Evolutionary conservation across 768 basidiomycete genomes (phyloP).

Genomic region (Exidia glandulosa): DNA sequence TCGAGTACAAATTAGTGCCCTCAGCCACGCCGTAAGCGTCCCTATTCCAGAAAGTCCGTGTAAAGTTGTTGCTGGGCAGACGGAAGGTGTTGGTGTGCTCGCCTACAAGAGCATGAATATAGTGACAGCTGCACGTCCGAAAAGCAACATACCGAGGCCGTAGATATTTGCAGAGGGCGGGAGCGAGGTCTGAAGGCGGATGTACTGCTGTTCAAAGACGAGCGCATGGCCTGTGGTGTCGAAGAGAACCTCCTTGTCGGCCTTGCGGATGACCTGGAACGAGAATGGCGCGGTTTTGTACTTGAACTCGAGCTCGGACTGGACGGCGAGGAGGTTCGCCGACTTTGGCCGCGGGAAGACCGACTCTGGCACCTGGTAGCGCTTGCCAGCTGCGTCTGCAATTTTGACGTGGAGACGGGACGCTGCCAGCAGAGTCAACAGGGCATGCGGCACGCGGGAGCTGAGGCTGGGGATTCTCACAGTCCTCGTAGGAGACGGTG

Average conservation of each 20-base stretch:
- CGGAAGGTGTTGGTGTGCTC: constrained; percentile 60
- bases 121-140: too few species aligned
- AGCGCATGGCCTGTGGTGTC: constrained; percentile 48
- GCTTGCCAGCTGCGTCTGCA: constrained; percentile 38
- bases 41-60: constrained; percentile 51
- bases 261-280: constrained; percentile 42
- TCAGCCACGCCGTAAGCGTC: constrained; percentile 49
- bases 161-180: constrained; percentile 58
- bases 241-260: constrained; percentile 46
- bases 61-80: constrained; percentile 31
- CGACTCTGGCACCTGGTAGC: constrained; percentile 54
- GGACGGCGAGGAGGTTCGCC: constrained; percentile 17
- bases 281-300: constrained; percentile 50
- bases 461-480: neutral
- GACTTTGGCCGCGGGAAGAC: constrained; percentile 45
- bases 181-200: constrained; percentile 56
- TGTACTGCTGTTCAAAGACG: constrained; percentile 69
- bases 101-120: too few species aligned
- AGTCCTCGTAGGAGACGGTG: constrained; percentile 46
- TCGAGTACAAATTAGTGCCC: constrained; percentile 56
- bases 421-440: neutral
- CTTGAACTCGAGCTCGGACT: constrained; percentile 44
- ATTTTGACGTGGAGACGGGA: neutral
- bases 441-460: neutral
- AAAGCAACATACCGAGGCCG: too few species aligned